Percentiles rank a stretch among this genome's conserved stretches.
Conservation (phyloP, 129 eudicot species). For the Smallanthus sonchifolius region DNA sequence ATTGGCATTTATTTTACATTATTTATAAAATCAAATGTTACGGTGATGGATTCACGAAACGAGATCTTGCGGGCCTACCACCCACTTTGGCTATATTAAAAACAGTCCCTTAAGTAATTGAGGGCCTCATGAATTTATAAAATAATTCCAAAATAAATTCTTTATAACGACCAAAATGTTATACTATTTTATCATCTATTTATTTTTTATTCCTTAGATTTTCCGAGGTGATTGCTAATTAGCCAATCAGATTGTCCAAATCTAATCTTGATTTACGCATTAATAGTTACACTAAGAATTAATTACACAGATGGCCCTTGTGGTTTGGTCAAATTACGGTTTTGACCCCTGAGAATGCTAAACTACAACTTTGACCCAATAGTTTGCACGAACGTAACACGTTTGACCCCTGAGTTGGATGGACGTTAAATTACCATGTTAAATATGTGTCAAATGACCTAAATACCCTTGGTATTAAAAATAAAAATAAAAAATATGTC, state of each 20-base stretch:
- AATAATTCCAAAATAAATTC: background rate
- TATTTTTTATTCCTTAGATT: background rate
- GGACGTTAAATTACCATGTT: no score
- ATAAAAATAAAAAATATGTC: no score
- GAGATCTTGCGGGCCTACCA: background rate
- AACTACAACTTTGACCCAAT: no score
- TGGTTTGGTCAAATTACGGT: no score
- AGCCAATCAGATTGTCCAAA: background rate
- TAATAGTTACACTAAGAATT: background rate
- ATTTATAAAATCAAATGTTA: background rate
- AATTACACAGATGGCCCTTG: no score
- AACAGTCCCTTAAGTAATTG: no score
- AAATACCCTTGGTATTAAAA: no score
- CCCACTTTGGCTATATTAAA: background rate
- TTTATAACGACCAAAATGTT: background rate
- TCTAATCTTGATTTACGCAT: constrained; percentile 13
- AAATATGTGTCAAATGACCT: no score
- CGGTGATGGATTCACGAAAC: background rate
- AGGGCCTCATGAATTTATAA: background rate
- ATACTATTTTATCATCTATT: background rate
- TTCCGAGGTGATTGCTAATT: constrained; percentile 4
- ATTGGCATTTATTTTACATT: background rate
- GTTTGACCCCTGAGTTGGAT: no score
- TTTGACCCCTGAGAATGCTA: no score
- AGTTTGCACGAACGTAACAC: no score